Evolutionary conservation across 306 rosid species (phyloP), one percentile per base, ranked within the genome.

Genomic region (Ormosia emarginata): DNA sequence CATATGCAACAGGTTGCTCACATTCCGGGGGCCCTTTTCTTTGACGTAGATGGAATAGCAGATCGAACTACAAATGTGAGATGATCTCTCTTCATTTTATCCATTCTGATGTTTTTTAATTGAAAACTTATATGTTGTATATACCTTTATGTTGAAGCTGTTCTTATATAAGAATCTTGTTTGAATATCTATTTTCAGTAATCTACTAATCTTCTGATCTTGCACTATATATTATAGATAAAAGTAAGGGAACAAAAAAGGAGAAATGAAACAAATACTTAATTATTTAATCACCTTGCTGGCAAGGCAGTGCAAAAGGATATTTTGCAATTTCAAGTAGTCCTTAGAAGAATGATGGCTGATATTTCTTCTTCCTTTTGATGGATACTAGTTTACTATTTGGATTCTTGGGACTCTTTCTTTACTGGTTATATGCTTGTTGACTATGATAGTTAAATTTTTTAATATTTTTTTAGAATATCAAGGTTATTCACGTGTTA

Each of bases 21-120:
- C 69, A 91, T 96, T 87, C 98, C 98, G 0, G 98, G 99, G 85
- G 97, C 99, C 79, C 92, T 96, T 73, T 96, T 96, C 92, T 96
- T 96, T 82, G 99, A 96, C 1, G 81, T 96, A n/a, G 99, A 96
- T 74, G 98, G 99, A 75, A 92, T 96, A 78, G 69, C 98, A 3
- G 98, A 93, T 80, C 91, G 83, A 55, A 79, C 85, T 14, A 77
- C 99, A 76, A 91, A 89, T 13, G 98, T 96, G 71, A 90, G 91
- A 67, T 53, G 11, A 56, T 83, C 77, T 73, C 77, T 82, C 43
- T 71, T 68, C 17, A 56, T 70, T 73, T 82, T 77, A 44, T 33
- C 79, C n/a, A 18, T 79, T 43, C 15, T 11, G 9, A 57, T 11
- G 0, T 64, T 57, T 4, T 68, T 11, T 33, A 34, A 6, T 17